Base-by-base conservation (phyloP, 2,329 filamentous ascomycete genomes). In the Lasiodiplodia gonubiensis region DNA sequence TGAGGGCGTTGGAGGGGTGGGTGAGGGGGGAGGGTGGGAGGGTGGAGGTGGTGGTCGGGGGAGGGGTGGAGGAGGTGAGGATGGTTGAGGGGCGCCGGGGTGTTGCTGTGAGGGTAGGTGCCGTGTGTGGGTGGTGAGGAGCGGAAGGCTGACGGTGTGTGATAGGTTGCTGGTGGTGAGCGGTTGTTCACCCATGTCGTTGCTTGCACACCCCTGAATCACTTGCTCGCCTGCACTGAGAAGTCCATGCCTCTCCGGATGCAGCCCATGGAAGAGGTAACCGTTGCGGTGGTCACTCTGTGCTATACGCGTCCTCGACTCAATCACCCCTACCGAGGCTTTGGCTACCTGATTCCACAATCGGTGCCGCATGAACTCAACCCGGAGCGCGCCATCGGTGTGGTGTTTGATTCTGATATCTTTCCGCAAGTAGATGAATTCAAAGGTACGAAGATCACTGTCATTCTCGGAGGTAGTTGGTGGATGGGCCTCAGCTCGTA, bases 381-480 rank as follows among this genome's bases (percentile, higher is more conserved):
- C 75, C 90, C 92, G 0, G 92, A 97, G 77, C 86, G 88, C 69
- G 92, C 90, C 0, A 88, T 99, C 7, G 95, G 95, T 69, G 94
- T 98, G 60, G 91, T 98, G 68, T 98, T 98, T 78, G 93, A 97
- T 78, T 92, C 89, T 2, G 89, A 92, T 70, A 86, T 86, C 23
- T 80, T 83, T 16, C 74, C 79, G 53, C 85, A 85, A n/a, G 84
- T 86, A 72, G 86, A 90, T 74, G 83, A 79, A 2, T 83, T 78
- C 0, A 75, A 77, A 0, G 93, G 92, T 25, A 97, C 93, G 18
- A 97, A 97, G 77, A 80, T 98, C 64, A 97, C 94, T 16, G 92
- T 98, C 72, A 96, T 99, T 88, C 83, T 99, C 67, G 95, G 95
- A 68, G 95, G 95, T 1, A 93, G 97, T 80, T 93, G 92, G 86